phyloP scores from a whole-genome alignment of 768 basidiomycete genomes.

The Dentipellis fragilis region DNA sequence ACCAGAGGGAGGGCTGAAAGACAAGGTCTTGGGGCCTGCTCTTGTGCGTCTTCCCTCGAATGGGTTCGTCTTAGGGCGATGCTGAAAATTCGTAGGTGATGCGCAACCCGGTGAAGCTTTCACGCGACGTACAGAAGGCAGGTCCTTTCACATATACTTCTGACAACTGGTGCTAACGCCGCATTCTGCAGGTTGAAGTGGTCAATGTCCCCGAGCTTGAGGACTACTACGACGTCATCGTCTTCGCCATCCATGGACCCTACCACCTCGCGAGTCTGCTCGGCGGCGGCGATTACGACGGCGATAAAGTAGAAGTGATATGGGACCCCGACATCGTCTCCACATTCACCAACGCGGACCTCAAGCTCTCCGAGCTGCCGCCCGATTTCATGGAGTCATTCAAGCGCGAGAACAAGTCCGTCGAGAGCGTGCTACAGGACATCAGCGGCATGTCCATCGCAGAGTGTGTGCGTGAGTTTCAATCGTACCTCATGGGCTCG shows the following conservation, averaged over 20 bases:
- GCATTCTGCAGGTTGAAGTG: conserved; percentile 36
- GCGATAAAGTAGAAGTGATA: conserved; percentile 48
- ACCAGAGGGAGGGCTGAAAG: conserved; percentile 33
- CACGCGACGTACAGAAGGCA: conserved; percentile 59
- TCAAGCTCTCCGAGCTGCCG: conserved; percentile 41
- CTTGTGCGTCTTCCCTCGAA: conserved; percentile 29
- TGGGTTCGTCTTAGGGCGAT: not conserved
- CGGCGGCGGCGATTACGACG: conserved; percentile 67
- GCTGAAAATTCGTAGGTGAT: conserved; percentile 32
- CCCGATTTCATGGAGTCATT: conserved; percentile 31
- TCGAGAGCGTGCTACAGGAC: conserved; percentile 12
- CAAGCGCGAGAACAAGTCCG: conserved; percentile 31
- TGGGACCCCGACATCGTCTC: conserved; percentile 49
- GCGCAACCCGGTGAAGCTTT: conserved; percentile 61
- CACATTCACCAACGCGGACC: conserved; percentile 42
- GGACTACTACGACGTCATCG: conserved; percentile 46
- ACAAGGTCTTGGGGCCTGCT: conserved; percentile 46
- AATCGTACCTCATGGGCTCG: conserved; percentile 40
- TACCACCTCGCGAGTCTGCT: conserved; percentile 53
- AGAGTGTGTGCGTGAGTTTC: conserved; percentile 28
- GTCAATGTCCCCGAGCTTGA: conserved; percentile 41
- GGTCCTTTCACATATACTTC: not conserved
- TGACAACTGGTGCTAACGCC: not conserved
- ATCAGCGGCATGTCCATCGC: conserved; percentile 3
- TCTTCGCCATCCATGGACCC: conserved; percentile 22